These are phyloP conservation scores for Alternaria ethzedia DNA, from an alignment of 2,329 filamentous ascomycete species.

Conservation along the genomic window DNA sequence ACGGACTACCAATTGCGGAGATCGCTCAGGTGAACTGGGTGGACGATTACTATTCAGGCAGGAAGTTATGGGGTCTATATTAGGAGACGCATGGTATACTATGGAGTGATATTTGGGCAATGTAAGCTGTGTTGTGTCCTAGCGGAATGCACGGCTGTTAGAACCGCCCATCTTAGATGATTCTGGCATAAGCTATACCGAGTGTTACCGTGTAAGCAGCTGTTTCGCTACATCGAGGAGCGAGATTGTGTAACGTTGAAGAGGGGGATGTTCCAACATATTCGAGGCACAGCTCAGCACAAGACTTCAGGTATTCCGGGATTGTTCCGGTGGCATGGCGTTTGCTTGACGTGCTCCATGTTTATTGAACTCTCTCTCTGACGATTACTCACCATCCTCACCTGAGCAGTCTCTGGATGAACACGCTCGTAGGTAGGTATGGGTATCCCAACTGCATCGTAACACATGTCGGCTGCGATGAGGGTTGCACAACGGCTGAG, in stretches of 20 bases:
- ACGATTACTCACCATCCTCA: not conserved
- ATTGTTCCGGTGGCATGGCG: not conserved
- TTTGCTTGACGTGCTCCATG: not conserved
- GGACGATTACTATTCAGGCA: not conserved
- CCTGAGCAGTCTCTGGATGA: not conserved
- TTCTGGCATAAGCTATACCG: not conserved
- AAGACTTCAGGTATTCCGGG: not conserved
- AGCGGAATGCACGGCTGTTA: not conserved
- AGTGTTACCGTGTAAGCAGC: not conserved
- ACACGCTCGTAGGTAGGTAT: not conserved
- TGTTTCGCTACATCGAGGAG: not conserved
- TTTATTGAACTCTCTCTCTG: not conserved
- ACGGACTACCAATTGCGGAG: not conserved
- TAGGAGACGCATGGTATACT: not conserved
- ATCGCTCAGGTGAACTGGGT: not conserved
- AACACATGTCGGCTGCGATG: not conserved
- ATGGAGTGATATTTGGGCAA: not conserved
- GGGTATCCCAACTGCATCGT: not conserved
- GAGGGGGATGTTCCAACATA: not conserved
- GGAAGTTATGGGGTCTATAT: not conserved
- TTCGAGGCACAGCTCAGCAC: not conserved
- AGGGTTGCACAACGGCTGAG: not conserved
- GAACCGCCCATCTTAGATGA: not conserved
- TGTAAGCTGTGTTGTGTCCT: not conserved
- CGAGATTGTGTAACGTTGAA: not conserved